Base-by-base conservation (phyloP, 345 rosid species). In the Odontarrhena argentea region DNA sequence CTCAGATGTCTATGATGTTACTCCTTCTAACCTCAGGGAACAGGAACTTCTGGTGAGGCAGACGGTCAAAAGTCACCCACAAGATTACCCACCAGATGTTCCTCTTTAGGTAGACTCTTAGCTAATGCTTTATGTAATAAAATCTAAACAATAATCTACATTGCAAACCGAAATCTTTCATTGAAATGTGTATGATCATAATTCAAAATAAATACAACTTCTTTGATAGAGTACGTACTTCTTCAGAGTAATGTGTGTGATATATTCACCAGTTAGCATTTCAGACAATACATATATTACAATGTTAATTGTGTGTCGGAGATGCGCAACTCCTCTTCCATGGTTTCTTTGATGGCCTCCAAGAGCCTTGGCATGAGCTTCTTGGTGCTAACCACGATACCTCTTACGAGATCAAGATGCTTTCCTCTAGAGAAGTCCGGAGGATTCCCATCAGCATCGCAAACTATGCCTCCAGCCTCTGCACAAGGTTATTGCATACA, bases 381-480 rank as follows among this genome's bases (percentile, higher is more conserved):
- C 67, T 60, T 78, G 65, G 85, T 92, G 59, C 86, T 83, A 32
- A 75, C 96, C 36, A 89, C 74, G 56, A 89, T 85, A 57, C 96
- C 96, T 0, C 76, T 65, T 40, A 81, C 77, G 22, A 76, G 52
- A 66, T 84, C 83, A 49, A 89, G 84, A 77, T 66, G 74, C 62
- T 77, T 82, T 55, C 92, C 92, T 74, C 24, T 76, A 0, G 95
- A 89, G 75, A 92, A 92, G 76, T 89, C 91, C 41, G 86, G 78
- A 0, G 81, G 80, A 32, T 77, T 79, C 53, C 96, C 98, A 3
- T 85, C 84, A 1, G 81, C 91, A 67, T 89, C 92, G 1, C 62
- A 43, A 43, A 74, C 96, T 32, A 87, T 69, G 28, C 92, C 95
- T 47, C 92, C 96, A 1, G 95, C 95, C 79, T 92, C 96, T 92